Evolutionary conservation across 192 early-diverging fungal species (phyloP), one percentile per base, ranked within the genome.

Genomic region (Coemansia erecta): DNA sequence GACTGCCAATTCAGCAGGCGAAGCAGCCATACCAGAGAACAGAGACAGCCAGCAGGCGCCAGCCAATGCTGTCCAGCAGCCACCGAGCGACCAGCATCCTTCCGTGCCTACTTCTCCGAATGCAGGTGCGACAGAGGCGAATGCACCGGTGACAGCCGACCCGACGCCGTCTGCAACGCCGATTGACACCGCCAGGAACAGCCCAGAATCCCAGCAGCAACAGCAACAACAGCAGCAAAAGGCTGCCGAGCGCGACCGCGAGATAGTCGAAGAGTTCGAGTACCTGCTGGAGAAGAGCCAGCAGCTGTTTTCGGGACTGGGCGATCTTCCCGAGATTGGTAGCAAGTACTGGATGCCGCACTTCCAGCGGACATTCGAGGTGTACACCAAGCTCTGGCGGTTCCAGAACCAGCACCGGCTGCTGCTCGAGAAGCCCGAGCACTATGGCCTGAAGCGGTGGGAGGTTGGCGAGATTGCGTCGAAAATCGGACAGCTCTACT

Each of bases 381-480:
- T 98, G 4, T 99, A 94, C 72, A 94, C 94, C 9, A 91, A 90
- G 83, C 80, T 99, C 6, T 99, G 97, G 97, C 89, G 91, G 74
- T 97, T 93, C 64, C 97, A 99, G 64, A 93, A 91, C 71, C 77
- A 85, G 60, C 86, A 99, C 70, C 85, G 94, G 46, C 61, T 88
- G 13, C 77, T 94, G 1, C 71, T 99, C 35, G 97, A 98, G 67
- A 89, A 90, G 73, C 85, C 88, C 37, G 89, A 89, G 54, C 87
- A 89, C 58, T 94, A 97, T 72, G 95, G 93, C 18, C 70, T 99
- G 55, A 98, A 99, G 68, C 86, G 97, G 12, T 94, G 91, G 87
- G 94, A 98, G 65, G 94, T 99, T 53, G 97, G 97, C 22, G 97
- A 99, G 64, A 94, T 97, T 55, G 95, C 95, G 4, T 94, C 91